phyloP scores from a whole-genome alignment of 352 stramenopile species.

The Phytophthora crassamura region DNA sequence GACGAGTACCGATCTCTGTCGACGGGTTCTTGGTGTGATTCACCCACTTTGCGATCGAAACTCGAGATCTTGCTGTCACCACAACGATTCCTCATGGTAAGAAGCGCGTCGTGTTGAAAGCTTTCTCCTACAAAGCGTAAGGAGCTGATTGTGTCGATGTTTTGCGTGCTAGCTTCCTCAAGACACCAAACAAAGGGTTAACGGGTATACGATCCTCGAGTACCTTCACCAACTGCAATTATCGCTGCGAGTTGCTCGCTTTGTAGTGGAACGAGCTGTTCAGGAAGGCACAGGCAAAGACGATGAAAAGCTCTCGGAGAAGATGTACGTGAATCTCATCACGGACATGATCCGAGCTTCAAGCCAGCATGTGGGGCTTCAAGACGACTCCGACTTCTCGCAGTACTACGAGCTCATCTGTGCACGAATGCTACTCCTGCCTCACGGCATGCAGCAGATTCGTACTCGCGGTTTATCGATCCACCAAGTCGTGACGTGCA shows the following conservation, averaged over 20 bases:
- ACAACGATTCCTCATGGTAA: conserved; percentile 57
- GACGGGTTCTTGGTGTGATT: conserved; percentile 18
- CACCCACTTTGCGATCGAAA: conserved; percentile 13
- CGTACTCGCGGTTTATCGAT: conserved; percentile 28
- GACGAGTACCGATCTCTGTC: conserved; percentile 42
- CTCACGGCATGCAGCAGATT: conserved; percentile 43
- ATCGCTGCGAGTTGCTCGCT: conserved; percentile 35
- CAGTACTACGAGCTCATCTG: conserved; percentile 74
- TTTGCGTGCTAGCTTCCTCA: conserved; percentile 42
- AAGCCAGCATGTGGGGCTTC: conserved; percentile 19
- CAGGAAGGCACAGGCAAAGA: conserved; percentile 9
- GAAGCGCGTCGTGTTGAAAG: background rate
- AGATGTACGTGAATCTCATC: conserved; percentile 39
- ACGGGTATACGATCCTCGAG: conserved; percentile 51
- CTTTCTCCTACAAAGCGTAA: too few species aligned
- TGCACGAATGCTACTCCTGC: conserved; percentile 58
- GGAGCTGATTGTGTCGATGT: too few species aligned
- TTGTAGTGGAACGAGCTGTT: conserved; percentile 20
- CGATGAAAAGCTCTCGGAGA: conserved; percentile 38
- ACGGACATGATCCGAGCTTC: conserved; percentile 32
- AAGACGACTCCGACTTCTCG: conserved; percentile 51
- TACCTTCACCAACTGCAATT: conserved; percentile 55
- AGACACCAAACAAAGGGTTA: conserved; percentile 43
- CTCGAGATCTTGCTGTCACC: conserved; percentile 40
- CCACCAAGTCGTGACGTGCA: conserved; percentile 38